phyloP scores from a whole-genome alignment of 2,329 filamentous ascomycete species.

The Penicillium thymicola region DNA sequence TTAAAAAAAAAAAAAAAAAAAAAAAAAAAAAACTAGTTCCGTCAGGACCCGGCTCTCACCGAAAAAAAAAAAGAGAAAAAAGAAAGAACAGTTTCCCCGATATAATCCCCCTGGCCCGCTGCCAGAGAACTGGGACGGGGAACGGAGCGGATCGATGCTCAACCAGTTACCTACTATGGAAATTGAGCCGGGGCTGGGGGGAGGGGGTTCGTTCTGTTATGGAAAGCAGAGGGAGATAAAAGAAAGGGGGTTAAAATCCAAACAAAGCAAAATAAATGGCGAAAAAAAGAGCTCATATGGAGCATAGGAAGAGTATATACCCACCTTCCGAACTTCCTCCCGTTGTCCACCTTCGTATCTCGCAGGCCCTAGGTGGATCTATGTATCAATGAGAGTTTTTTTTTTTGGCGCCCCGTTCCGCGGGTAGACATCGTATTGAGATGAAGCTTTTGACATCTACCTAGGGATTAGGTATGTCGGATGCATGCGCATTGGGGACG shows the following conservation, averaged over 20 bases:
- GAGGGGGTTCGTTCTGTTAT: too few species aligned
- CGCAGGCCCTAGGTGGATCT: slow-evolving; percentile 16
- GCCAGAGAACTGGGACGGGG: slow-evolving; percentile 8
- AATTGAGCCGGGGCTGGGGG: neutral
- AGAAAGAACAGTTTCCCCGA: neutral
- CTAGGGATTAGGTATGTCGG: neutral
- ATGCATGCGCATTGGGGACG: neutral
- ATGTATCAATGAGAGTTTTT: slow-evolving; percentile 14
- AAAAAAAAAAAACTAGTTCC: neutral
- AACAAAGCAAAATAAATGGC: neutral
- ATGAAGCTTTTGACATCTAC: neutral
- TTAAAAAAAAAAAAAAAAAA: neutral
- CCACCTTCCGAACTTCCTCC: slow-evolving; percentile 6
- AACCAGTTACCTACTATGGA: neutral
- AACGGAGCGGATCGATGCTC: slow-evolving; percentile 1
- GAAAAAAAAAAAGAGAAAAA: neutral
- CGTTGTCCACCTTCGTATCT: slow-evolving; percentile 2
- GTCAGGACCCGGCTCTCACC: neutral
- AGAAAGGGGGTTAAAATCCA: neutral
- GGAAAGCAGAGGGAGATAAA: neutral
- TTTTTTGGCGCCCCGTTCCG: slow-evolving; percentile 14
- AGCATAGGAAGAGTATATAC: neutral
- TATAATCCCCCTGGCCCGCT: slow-evolving; percentile 1
- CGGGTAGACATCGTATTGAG: slow-evolving; percentile 10
- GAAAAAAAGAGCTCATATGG: neutral